Conservation (phyloP, 352 stramenopile species). For the Globisporangium abappressorium region DNA sequence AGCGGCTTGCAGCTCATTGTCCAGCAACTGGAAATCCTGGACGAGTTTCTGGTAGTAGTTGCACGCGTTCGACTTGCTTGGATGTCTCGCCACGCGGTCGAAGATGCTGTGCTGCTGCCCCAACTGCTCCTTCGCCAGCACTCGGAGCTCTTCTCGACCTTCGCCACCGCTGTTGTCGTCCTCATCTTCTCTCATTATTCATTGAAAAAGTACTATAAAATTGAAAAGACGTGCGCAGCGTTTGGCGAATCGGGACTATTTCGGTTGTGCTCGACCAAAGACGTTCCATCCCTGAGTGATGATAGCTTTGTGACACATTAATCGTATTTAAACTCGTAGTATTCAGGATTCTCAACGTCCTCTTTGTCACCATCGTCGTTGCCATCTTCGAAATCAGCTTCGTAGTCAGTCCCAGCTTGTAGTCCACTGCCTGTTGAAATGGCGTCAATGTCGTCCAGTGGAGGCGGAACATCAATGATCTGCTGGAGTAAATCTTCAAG, state of each 20-base stretch:
- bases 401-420: slow-evolving; percentile 14
- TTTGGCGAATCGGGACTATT: background rate
- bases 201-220: background rate
- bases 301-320: background rate
- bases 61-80: slow-evolving; percentile 33
- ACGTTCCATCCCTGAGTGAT: too few relatives aligned
- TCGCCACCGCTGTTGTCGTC: background rate
- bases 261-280: background rate
- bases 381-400: slow-evolving; percentile 22
- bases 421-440: background rate
- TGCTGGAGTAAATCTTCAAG: background rate
- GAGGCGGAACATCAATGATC: background rate
- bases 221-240: slow-evolving; percentile 8
- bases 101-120: background rate
- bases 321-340: slow-evolving; percentile 13
- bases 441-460: background rate
- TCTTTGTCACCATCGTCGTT: slow-evolving; percentile 6
- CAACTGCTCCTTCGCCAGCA: too few relatives aligned
- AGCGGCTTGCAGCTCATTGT: slow-evolving; percentile 34
- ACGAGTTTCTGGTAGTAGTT: slow-evolving; percentile 54
- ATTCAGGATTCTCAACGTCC: slow-evolving; percentile 9
- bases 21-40: slow-evolving; percentile 41
- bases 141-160: background rate
- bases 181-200: slow-evolving; percentile 7
- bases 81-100: background rate